Evolutionary conservation across 2,329 filamentous ascomycete species (phyloP), one percentile per base, ranked within the genome.

Genomic region (Sporothrix phasma): DNA sequence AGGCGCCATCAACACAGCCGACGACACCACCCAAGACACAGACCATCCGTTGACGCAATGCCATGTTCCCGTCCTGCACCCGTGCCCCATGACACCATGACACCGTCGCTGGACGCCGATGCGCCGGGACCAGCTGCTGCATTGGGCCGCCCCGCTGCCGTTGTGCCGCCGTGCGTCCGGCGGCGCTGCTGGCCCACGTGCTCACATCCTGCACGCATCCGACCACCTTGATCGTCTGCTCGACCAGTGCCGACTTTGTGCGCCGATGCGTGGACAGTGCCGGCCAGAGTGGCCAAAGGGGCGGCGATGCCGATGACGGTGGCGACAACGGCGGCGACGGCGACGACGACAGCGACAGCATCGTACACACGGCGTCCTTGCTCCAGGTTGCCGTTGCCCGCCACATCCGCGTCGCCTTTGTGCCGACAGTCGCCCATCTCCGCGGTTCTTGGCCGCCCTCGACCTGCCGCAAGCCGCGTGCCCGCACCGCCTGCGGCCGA

Each of bases 341-440:
- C 41, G 53, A 65, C 22, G 49, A 47, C 24, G 56, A 47, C 53
- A 65, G 67, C 66, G 24, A 43, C 51, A 58, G 67, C 65, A 51
- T 91, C 7, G 75, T 90, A 6, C 47, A 58, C 77, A 79, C 17
- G 83, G 54, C 86, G 31, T 86, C 88, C 0, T 82, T 96, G 15
- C 81, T 86, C 63, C 82, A 90, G 67, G 79, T 92, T 31, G 83
- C 87, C 54, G 81, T 83, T 3, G 87, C 90, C 7, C 83, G 85
- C 34, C 84, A 87, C 69, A 81, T 95, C 67, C 84, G 83, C 63
- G 74, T 92, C 8, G 77, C 84, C 41, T 97, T 95, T 75, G 83
- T 85, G 63, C 85, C 90, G 0, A 90, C 88, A 2, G 81, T 94
- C 62, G 85, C 88, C 24, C 86, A 89, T 73, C 82, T 96, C 6